A percentile compares a stretch with the other conserved stretches of the same genome.
These are phyloP conservation scores for Oryza meyeriana DNA, from an alignment of 176 grass and related monocot species.

Conservation along the genomic window DNA sequence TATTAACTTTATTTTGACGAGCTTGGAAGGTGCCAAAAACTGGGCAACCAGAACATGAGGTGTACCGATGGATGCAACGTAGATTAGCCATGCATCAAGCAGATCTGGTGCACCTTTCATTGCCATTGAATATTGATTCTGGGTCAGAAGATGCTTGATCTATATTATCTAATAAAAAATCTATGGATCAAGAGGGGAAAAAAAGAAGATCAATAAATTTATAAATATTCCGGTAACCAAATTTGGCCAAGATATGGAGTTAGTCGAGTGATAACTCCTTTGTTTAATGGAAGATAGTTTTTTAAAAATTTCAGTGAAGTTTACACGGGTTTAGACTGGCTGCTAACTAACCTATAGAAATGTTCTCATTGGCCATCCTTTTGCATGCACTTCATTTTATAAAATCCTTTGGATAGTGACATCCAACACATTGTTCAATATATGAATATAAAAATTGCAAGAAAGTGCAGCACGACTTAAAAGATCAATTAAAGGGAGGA, in stretches of 20 bases:
- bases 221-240: too few relatives aligned
- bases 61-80: neutral
- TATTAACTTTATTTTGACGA: neutral
- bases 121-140: too few relatives aligned
- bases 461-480: neutral
- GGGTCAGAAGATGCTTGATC: too few relatives aligned
- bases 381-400: neutral
- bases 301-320: neutral
- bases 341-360: neutral
- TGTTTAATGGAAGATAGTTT: neutral
- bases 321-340: neutral
- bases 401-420: neutral
- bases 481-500: neutral
- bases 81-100: too few relatives aligned
- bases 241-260: conserved; percentile 13
- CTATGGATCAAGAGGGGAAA: too few relatives aligned
- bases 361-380: neutral
- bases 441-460: neutral
- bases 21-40: neutral
- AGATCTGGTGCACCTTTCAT: too few relatives aligned
- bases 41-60: neutral
- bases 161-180: too few relatives aligned
- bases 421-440: conserved; percentile 5
- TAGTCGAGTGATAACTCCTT: neutral
- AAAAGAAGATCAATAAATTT: too few relatives aligned